Conservation (phyloP, 1,284 basidiomycete genomes). For the Thecaphora frezii region DNA sequence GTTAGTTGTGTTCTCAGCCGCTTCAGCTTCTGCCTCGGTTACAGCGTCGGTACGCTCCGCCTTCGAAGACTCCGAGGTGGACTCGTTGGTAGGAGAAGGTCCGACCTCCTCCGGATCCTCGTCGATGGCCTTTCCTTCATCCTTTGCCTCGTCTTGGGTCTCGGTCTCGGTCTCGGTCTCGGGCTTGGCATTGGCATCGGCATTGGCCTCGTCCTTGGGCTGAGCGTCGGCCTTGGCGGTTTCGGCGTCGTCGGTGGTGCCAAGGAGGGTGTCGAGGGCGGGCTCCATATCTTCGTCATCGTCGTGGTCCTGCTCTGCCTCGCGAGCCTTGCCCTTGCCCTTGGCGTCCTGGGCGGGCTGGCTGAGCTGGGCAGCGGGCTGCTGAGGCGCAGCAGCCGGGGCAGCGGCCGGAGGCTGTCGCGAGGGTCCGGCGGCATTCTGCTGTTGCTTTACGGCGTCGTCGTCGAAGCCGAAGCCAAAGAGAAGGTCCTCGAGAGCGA, state of each 20-base stretch:
- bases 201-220: slow-evolving; percentile 1
- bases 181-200: neutral
- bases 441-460: slow-evolving; percentile 10
- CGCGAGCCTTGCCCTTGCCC: slow-evolving; percentile 29
- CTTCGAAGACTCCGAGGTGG: slow-evolving; percentile 3
- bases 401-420: too few relatives aligned
- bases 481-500: slow-evolving; percentile 29
- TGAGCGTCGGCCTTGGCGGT: neutral
- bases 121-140: slow-evolving; percentile 16
- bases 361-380: slow-evolving; percentile 2
- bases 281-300: slow-evolving; percentile 13
- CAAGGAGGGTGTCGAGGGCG: slow-evolving; percentile 7
- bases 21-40: neutral
- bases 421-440: slow-evolving; percentile 12
- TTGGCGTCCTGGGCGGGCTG: slow-evolving; percentile 12
- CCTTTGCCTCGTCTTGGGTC: slow-evolving; percentile 20
- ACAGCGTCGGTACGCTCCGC: neutral
- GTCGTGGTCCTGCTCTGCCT: slow-evolving; percentile 5
- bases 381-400: slow-evolving; percentile 3
- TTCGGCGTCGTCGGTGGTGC: neutral
- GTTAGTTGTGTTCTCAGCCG: too few relatives aligned
- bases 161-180: neutral
- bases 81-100: slow-evolving; percentile 12
- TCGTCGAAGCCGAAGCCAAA: slow-evolving; percentile 20
- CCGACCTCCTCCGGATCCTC: slow-evolving; percentile 33